Base-by-base conservation (phyloP, 2,329 filamentous ascomycete species). In the Stagonosporopsis cucurbitacearum region DNA sequence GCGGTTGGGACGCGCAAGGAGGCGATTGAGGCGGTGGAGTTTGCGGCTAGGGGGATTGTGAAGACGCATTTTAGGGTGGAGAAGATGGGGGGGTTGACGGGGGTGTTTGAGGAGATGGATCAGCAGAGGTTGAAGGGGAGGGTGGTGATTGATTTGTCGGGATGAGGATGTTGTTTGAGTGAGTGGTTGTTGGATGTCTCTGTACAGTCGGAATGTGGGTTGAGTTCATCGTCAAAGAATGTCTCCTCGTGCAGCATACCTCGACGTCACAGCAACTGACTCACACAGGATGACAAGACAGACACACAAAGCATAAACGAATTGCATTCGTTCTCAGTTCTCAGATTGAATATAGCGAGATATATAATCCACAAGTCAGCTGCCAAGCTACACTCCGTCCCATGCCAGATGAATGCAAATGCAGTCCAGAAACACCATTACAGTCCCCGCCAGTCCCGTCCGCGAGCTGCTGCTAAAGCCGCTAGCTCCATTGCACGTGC, bases 1-100 rank as follows among this genome's bases (percentile, higher is more conserved):
- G 78, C 80, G 23, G 80, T 82, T 0, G 80, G 80, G 7, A 71
- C 76, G 54, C 66, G 80, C 25, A 76, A 73, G 57, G 80, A 82
- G 53, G 80, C 80, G 13, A 80, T 81, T 55, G 80, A 82, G 70
- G 77, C 77, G 22, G 60, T 82, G 63, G 76, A 80, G 20, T 76
- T 82, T 64, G 79, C 79, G 8, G 66, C 65, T 0, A 64, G 72
- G 13, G 71, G 71, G 0, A 59, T 82, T 5, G 74, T 81, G 15
- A 82, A 81, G 75, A 80, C 77, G 46, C 79, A 82, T 64, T 81
- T 71, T 64, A 62, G 74, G 49, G 68, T 69, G 1, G 78, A 77
- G 63, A 79, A 78, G 73, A 78, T 81, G 78, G 79, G 81, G 1
- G 76, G 78, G 59, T 63, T 82, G 64, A 79, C 78, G 8, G 63